A percentile compares a stretch with the other conserved stretches of the same genome.
Conservation (phyloP, 345 rosid genomes). For the Geranium rotundifolium region DNA sequence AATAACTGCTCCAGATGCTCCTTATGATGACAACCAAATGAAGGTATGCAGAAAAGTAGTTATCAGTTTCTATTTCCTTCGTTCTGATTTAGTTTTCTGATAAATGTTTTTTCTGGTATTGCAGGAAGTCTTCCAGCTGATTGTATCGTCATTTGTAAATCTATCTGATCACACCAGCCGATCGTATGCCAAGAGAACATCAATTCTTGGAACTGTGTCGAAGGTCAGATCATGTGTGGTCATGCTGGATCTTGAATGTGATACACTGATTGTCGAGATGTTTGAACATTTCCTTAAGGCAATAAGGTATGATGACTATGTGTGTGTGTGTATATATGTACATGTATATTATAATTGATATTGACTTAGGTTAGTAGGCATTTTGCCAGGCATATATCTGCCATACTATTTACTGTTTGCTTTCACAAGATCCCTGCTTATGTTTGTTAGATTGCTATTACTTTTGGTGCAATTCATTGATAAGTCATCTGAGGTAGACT, state of each 20-base stretch:
- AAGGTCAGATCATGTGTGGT: conserved; percentile 91
- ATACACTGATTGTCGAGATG: conserved; percentile 73
- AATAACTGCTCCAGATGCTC: conserved; percentile 98
- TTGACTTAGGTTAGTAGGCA: background rate
- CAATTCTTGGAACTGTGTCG: conserved; percentile 93
- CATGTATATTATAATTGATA: background rate
- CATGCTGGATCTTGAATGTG: conserved; percentile 98
- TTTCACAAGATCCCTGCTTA: too few species aligned
- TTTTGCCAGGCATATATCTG: too few species aligned
- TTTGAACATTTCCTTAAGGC: conserved; percentile 75
- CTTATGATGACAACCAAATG: conserved; percentile 83
- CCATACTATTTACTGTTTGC: too few species aligned
- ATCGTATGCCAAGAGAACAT: conserved; percentile 61
- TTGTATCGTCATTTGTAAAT: conserved; percentile 82
- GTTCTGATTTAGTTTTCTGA: conserved; percentile 1
- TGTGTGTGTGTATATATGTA: too few species aligned
- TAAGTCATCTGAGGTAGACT: background rate
- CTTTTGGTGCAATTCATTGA: background rate
- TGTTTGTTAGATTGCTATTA: background rate
- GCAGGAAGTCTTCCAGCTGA: conserved; percentile 86
- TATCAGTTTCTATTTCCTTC: background rate
- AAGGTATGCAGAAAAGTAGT: conserved; percentile 32
- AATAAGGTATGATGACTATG: conserved; percentile 49
- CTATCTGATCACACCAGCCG: conserved; percentile 62
- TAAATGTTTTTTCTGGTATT: conserved; percentile 7